Percentiles rank a stretch among this genome's conserved stretches.
Conservation (phyloP, 2,329 filamentous ascomycete species). For the Rhynchosporium graminicola region DNA sequence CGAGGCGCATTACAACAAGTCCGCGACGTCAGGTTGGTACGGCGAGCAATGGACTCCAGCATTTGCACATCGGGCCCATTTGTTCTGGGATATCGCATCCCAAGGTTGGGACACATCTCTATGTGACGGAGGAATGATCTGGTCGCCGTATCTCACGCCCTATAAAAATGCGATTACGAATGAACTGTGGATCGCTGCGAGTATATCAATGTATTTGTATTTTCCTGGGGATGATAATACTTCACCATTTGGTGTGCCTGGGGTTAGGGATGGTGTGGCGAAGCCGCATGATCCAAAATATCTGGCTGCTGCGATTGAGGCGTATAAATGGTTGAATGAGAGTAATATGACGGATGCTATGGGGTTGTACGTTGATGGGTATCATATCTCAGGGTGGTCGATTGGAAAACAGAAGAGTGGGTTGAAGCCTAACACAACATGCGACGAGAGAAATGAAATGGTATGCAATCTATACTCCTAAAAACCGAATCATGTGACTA, state of each 20-base stretch:
- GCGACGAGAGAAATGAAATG: slow-evolving; percentile 82
- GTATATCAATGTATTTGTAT: slow-evolving; percentile 76
- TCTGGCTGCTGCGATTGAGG: slow-evolving; percentile 71
- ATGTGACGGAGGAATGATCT: slow-evolving; percentile 86
- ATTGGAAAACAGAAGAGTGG: slow-evolving; percentile 46
- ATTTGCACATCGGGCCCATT: slow-evolving; percentile 78
- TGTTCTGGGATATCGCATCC: slow-evolving; percentile 82
- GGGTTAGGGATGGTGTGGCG: slow-evolving; percentile 27
- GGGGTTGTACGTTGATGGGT: slow-evolving; percentile 84
- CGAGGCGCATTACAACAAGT: slow-evolving; percentile 55
- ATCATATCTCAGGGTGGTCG: slow-evolving; percentile 72
- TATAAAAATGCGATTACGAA: slow-evolving; percentile 99
- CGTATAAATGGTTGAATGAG: slow-evolving; percentile 75
- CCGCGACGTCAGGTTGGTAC: slow-evolving; percentile 60
- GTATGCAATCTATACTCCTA: too few relatives aligned
- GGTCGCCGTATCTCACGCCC: slow-evolving; percentile 76
- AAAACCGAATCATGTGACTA: too few relatives aligned
- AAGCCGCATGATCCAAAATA: slow-evolving; percentile 59
- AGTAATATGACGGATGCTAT: slow-evolving; percentile 78
- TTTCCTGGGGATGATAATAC: slow-evolving; percentile 79
- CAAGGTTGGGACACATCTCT: slow-evolving; percentile 79
- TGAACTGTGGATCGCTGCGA: slow-evolving; percentile 79
- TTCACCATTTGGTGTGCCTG: slow-evolving; percentile 59
- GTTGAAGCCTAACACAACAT: slow-evolving; percentile 61
- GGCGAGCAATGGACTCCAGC: slow-evolving; percentile 72